Evolutionary conservation across 768 basidiomycete genomes (phyloP).

Genomic region (Hypholoma sublateritium): DNA sequence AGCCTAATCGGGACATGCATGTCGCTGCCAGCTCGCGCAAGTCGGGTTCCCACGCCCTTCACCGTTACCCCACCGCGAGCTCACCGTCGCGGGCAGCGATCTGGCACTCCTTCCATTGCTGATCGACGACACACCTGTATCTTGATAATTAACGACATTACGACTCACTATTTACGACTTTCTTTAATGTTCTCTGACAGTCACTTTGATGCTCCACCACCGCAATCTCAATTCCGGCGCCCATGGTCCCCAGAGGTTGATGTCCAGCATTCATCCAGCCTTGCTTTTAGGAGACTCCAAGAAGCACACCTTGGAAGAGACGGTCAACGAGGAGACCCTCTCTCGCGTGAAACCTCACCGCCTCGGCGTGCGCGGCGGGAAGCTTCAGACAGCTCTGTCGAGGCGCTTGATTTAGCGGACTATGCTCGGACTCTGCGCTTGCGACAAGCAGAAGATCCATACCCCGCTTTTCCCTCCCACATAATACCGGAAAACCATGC

Average conservation of each 20-base stretch:
- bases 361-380: conserved; percentile 39
- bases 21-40: neutral
- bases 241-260: conserved; percentile 68
- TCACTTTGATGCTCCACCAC: conserved; percentile 50
- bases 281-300: conserved; percentile 14
- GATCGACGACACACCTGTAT: neutral
- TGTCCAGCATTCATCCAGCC: conserved; percentile 37
- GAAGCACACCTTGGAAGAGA: conserved; percentile 11
- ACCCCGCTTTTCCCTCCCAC: conserved; percentile 29
- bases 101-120: neutral
- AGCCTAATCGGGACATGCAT: conserved; percentile 1
- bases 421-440: conserved; percentile 54
- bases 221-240: conserved; percentile 52
- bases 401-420: conserved; percentile 73
- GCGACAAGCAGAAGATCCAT: conserved; percentile 33
- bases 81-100: conserved; percentile 3
- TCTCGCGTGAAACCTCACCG: conserved; percentile 14
- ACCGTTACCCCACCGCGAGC: neutral
- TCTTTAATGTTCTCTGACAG: conserved; percentile 41
- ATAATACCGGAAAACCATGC: conserved; percentile 25
- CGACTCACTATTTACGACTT: conserved; percentile 14
- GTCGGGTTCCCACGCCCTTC: conserved; percentile 11
- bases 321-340: conserved; percentile 8
- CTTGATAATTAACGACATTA: conserved; percentile 9
- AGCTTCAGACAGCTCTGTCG: conserved; percentile 63